Evolutionary conservation across 164 flowering plant species (phyloP).

Genomic region (Kalanchoe fedtschenkoi): DNA sequence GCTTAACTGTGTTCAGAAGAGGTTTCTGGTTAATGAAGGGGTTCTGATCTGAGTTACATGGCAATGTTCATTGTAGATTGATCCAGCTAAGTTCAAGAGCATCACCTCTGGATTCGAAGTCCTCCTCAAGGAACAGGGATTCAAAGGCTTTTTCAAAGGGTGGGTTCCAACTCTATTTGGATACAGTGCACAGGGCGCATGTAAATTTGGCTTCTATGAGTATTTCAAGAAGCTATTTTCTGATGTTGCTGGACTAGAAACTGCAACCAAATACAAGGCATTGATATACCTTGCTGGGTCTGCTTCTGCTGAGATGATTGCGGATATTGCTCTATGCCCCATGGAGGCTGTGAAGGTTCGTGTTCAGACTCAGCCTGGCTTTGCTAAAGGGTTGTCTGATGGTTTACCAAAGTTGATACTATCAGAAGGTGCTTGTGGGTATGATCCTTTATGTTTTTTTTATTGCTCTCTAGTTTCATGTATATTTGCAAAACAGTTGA

Average conservation of each 20-base stretch:
- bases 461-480: neutral
- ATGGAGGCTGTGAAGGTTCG: slow-evolving; percentile 83
- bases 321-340: slow-evolving; percentile 77
- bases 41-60: neutral
- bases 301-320: slow-evolving; percentile 83
- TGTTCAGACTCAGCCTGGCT: slow-evolving; percentile 80
- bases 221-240: slow-evolving; percentile 78
- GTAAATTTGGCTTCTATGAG: slow-evolving; percentile 83
- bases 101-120: slow-evolving; percentile 71
- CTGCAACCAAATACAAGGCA: slow-evolving; percentile 70
- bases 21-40: neutral
- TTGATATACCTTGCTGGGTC: slow-evolving; percentile 80
- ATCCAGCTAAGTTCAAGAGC: slow-evolving; percentile 74
- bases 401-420: slow-evolving; percentile 68
- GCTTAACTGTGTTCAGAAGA: too few relatives aligned
- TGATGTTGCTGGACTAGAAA: slow-evolving; percentile 74
- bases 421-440: slow-evolving; percentile 69
- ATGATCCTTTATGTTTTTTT: slow-evolving; percentile 4
- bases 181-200: slow-evolving; percentile 93
- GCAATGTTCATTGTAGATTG: slow-evolving; percentile 33
- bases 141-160: slow-evolving; percentile 64
- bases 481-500: neutral
- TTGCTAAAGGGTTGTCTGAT: slow-evolving; percentile 65
- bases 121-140: slow-evolving; percentile 63
- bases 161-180: slow-evolving; percentile 77